Evolutionary conservation across 495 filamentous ascomycete species (phyloP), one percentile per base, ranked within the genome.

Genomic region (Aspergillus affinis): DNA sequence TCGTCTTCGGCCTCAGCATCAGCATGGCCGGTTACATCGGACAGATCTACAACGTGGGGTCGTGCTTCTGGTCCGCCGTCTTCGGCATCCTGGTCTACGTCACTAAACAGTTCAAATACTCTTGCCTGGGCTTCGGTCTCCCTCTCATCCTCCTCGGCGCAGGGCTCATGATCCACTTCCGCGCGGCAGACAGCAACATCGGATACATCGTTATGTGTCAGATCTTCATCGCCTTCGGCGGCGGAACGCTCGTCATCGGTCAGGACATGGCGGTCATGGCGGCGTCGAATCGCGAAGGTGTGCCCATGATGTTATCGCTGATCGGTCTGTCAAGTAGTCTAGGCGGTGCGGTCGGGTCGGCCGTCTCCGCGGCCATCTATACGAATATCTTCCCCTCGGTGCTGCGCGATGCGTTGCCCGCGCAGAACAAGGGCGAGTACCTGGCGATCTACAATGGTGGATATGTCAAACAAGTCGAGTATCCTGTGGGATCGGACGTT

Each of bases 161-260:
- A 0, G 82, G 88, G 5, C 78, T 89, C 54, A 83, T 90, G 82
- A 89, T 80, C 63, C 82, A 75, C 62, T 91, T 90, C 81, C 86
- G 89, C 44, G 83, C 87, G 74, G 72, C 77, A 3, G 74, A 80
- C 32, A 74, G 76, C 36, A 67, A 77, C 47, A 76, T 91, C 41
- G 88, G 87, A 23, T 90, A 87, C 69, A 75, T 93, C 32, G 75
- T 90, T 66, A 90, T 91, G 86, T 88, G 83, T 66, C 88, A 92
- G 70, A 88, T 92, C 67, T 85, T 89, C 73, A 89, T 90, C 65
- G 83, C 87, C 41, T 78, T 91, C 53, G 75, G 77, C 9, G 86
- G 85, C 19, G 82, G 83, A 23, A 82, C 78, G 4, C 68, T 86
- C 0, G 66, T 90, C 57, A 86, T 90, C 67, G 77, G 73, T 53